Conservation (phyloP, 1,284 basidiomycete species). For the Melampsora abietis-canadensis region DNA sequence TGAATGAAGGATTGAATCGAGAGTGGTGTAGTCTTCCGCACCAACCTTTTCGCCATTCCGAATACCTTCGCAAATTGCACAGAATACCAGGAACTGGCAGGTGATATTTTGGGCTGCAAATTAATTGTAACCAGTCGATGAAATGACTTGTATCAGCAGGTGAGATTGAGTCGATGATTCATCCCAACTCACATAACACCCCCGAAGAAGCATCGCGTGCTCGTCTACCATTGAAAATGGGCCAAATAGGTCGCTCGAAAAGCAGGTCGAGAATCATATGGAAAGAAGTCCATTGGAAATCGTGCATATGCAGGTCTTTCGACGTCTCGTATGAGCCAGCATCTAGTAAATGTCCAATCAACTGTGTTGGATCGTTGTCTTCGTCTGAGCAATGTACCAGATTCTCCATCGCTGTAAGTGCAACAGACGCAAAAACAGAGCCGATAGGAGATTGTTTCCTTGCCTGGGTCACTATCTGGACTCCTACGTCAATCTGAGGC, state of each 20-base stretch:
- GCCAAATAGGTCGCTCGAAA: background rate
- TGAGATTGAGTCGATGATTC: too few species aligned
- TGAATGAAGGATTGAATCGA: background rate
- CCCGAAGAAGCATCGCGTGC: too few species aligned
- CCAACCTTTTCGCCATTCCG: background rate
- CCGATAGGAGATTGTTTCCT: constrained; percentile 1
- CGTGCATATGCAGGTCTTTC: background rate
- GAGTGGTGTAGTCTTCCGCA: background rate
- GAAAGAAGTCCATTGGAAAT: constrained; percentile 5
- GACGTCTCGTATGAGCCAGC: background rate
- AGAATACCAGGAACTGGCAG: background rate
- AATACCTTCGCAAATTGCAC: background rate
- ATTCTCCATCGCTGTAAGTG: constrained; percentile 3
- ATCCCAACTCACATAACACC: too few species aligned
- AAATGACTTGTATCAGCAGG: too few species aligned
- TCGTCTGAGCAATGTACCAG: background rate
- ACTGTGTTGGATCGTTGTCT: background rate
- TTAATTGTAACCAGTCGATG: background rate
- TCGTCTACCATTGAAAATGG: too few species aligned
- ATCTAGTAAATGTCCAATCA: background rate
- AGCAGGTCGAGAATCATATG: background rate
- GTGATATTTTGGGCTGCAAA: background rate
- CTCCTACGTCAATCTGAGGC: background rate
- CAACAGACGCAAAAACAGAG: background rate
- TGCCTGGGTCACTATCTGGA: background rate